A percentile compares a stretch with the other conserved stretches of the same genome.
Evolutionary conservation across 176 grass and related monocot genomes (phyloP).

Genomic region (Cocos nucifera): DNA sequence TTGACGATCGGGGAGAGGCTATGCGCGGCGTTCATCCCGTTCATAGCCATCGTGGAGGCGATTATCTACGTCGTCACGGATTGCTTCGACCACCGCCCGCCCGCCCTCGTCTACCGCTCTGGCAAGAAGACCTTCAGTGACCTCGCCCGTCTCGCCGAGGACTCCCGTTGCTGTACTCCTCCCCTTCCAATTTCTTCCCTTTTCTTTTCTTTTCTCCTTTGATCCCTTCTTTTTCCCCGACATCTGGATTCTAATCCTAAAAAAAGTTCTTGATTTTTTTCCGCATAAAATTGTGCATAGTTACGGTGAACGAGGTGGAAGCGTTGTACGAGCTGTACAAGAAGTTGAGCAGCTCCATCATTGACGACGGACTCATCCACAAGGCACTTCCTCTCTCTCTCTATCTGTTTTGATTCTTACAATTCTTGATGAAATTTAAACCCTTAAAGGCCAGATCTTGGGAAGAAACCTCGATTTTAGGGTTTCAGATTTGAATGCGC

Average conservation of each 20-base stretch:
- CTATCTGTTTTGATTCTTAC: too few species aligned
- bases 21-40: conserved; percentile 42
- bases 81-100: conserved; percentile 40
- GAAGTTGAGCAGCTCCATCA: conserved; percentile 71
- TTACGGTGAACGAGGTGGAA: conserved; percentile 79
- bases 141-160: conserved; percentile 51
- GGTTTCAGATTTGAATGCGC: too few species aligned
- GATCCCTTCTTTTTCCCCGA: background rate
- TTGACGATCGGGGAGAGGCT: conserved; percentile 65
- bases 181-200: background rate
- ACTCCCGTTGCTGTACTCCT: conserved; percentile 57
- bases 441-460: too few species aligned
- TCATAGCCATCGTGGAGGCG: conserved; percentile 40
- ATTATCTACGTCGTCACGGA: conserved; percentile 40
- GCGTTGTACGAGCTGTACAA: conserved; percentile 81
- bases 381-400: conserved; percentile 29
- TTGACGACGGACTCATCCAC: conserved; percentile 75
- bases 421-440: background rate
- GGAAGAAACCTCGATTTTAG: too few species aligned
- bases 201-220: background rate
- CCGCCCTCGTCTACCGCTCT: background rate
- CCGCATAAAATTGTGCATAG: conserved; percentile 4
- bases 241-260: background rate
- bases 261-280: background rate
- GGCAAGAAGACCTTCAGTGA: conserved; percentile 8